Evolutionary conservation across 345 rosid species (phyloP).

Genomic region (Linum tenue): DNA sequence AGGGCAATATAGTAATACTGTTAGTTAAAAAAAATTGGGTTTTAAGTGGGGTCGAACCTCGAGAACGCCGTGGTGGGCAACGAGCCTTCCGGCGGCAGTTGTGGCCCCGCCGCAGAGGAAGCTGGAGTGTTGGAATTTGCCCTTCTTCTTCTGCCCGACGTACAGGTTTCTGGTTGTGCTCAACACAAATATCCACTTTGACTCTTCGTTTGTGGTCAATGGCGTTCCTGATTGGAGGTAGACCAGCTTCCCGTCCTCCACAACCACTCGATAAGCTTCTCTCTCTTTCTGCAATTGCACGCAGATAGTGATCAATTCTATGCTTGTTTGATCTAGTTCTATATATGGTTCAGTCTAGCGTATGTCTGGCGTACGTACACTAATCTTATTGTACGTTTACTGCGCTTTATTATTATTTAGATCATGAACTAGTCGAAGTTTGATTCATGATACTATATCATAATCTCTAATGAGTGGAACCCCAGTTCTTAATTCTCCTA

Average conservation of each 20-base stretch:
- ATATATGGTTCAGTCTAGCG: too few species aligned
- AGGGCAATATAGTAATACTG: too few species aligned
- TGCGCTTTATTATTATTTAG: too few species aligned
- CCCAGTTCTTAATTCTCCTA: too few species aligned
- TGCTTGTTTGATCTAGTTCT: too few species aligned
- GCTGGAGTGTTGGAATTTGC: conserved; percentile 31
- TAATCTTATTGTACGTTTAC: too few species aligned
- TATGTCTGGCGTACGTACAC: too few species aligned
- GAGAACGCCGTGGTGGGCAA: conserved; percentile 19
- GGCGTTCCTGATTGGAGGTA: conserved; percentile 32
- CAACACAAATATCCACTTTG: conserved; percentile 63
- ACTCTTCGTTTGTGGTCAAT: conserved; percentile 35
- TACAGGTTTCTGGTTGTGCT: conserved; percentile 45
- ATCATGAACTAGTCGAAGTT: not conserved
- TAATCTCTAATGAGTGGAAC: too few species aligned
- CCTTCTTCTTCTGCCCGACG: conserved; percentile 23
- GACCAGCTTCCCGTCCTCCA: conserved; percentile 46
- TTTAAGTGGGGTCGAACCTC: conserved; percentile 1
- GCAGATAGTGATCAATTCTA: not conserved
- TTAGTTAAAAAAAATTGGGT: too few species aligned
- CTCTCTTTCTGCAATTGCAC: conserved; percentile 42
- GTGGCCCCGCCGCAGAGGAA: conserved; percentile 37
- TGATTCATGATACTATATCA: not conserved
- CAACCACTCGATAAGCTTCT: conserved; percentile 51
- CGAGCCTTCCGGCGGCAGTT: conserved; percentile 24